Conservation (phyloP, 1,284 basidiomycete species). For the Naganishia sp. region DNA sequence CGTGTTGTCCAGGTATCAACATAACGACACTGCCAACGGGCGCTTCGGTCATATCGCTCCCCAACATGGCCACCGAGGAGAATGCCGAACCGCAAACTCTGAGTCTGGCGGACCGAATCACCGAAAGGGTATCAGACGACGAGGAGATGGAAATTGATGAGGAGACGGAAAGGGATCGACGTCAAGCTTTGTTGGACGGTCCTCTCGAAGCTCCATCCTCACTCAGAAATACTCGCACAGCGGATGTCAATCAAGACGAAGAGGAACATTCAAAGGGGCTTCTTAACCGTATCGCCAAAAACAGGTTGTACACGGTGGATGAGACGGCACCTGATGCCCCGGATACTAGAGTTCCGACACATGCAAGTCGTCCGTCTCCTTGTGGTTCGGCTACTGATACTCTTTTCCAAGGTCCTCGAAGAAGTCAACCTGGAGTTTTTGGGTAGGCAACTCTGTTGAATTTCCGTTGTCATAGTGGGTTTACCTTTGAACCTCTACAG, state of each 20-base stretch:
- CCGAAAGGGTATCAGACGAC: conserved; percentile 1
- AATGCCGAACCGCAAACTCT: neutral
- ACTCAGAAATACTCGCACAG: neutral
- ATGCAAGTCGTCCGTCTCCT: neutral
- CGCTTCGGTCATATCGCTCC: too few species aligned
- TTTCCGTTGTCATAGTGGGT: neutral
- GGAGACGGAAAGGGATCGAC: neutral
- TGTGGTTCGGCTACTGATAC: neutral
- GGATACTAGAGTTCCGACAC: conserved; percentile 6
- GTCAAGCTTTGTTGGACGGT: conserved; percentile 9
- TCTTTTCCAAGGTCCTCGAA: conserved; percentile 2
- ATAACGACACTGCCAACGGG: too few species aligned
- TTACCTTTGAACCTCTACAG: neutral
- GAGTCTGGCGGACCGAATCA: conserved; percentile 11
- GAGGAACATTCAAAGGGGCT: neutral
- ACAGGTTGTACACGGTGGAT: conserved; percentile 15
- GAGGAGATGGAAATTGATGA: conserved; percentile 16
- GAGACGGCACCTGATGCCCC: conserved; percentile 23
- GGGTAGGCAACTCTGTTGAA: neutral
- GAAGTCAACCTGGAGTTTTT: conserved; percentile 19
- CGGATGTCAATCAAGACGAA: neutral
- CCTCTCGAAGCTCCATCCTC: neutral
- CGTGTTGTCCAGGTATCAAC: too few species aligned
- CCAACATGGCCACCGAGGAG: conserved; percentile 11
- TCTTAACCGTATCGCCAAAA: conserved; percentile 13